Percentiles rank a stretch among this genome's conserved stretches.
Evolutionary conservation across 257 asterid genomes (phyloP).

Genomic region (Lavandula angustifolia): DNA sequence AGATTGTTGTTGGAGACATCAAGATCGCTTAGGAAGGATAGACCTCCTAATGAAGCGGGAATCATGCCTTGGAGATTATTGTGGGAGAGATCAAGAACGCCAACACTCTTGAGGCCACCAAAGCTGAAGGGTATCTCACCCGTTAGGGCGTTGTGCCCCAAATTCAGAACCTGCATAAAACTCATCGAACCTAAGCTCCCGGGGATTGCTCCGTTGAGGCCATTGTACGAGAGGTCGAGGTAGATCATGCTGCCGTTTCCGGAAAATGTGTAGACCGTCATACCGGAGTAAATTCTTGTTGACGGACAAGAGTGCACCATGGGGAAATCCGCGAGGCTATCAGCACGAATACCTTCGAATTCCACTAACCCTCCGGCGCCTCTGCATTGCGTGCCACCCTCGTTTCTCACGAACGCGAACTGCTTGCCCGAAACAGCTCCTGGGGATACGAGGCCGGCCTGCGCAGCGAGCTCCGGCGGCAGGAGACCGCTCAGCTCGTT

Average conservation of each 20-base stretch:
- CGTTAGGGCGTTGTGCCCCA: slow-evolving; percentile 71
- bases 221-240: slow-evolving; percentile 86
- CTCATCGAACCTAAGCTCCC: slow-evolving; percentile 66
- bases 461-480: slow-evolving; percentile 64
- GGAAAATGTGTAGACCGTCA: slow-evolving; percentile 65
- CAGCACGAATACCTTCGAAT: slow-evolving; percentile 73
- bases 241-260: slow-evolving; percentile 85
- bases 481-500: slow-evolving; percentile 64
- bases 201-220: slow-evolving; percentile 66
- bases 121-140: slow-evolving; percentile 73
- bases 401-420: slow-evolving; percentile 88
- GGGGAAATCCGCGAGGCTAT: slow-evolving; percentile 57
- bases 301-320: slow-evolving; percentile 84
- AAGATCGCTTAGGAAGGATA: slow-evolving; percentile 79
- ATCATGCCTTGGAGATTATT: slow-evolving; percentile 66
- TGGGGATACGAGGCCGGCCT: slow-evolving; percentile 63
- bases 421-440: slow-evolving; percentile 79
- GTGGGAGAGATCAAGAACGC: slow-evolving; percentile 87
- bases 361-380: slow-evolving; percentile 96
- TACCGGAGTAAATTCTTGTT: slow-evolving; percentile 75
- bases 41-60: slow-evolving; percentile 75
- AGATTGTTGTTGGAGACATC: slow-evolving; percentile 91
- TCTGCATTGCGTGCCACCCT: slow-evolving; percentile 82
- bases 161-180: slow-evolving; percentile 71
- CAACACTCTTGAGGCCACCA: slow-evolving; percentile 72